Evolutionary conservation across 441 rosid genomes (phyloP).

Genomic region (Lepidium campestre): DNA sequence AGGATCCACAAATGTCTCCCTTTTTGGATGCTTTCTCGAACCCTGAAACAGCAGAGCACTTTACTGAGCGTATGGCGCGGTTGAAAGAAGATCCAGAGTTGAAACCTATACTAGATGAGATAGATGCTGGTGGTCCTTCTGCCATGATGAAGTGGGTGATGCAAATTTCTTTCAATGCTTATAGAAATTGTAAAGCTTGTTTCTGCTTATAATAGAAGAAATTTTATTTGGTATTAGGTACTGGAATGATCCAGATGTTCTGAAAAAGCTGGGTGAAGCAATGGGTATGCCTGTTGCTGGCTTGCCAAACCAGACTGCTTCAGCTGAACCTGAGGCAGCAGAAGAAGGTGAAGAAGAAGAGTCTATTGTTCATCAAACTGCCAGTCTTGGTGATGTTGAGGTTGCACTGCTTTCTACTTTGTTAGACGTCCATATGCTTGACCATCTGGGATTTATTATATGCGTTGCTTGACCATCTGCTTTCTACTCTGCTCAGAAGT

Average conservation of each 20-base stretch:
- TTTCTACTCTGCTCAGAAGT: no score
- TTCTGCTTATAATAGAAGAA: background rate
- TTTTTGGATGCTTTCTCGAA: slow-evolving; percentile 74
- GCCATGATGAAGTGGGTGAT: slow-evolving; percentile 84
- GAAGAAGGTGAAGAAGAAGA: slow-evolving; percentile 84
- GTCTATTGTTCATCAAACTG: slow-evolving; percentile 80
- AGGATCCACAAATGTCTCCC: slow-evolving; percentile 96
- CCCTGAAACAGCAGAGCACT: slow-evolving; percentile 70
- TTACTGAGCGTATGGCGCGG: slow-evolving; percentile 81
- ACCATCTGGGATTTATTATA: background rate
- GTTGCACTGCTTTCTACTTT: slow-evolving; percentile 31
- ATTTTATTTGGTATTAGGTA: slow-evolving; percentile 45
- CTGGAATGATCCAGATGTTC: slow-evolving; percentile 89
- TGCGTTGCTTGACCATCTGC: background rate
- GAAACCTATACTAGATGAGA: slow-evolving; percentile 86
- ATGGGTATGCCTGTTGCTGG: slow-evolving; percentile 85
- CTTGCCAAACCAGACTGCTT: slow-evolving; percentile 52
- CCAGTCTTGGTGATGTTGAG: slow-evolving; percentile 95
- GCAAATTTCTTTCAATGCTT: background rate
- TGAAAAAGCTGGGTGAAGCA: slow-evolving; percentile 93
- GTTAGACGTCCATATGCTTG: slow-evolving; percentile 12
- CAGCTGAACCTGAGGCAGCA: slow-evolving; percentile 51
- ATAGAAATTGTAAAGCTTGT: background rate
- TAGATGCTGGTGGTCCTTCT: slow-evolving; percentile 87
- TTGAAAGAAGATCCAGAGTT: slow-evolving; percentile 82